phyloP scores from a whole-genome alignment of 768 basidiomycete genomes.

The Tricholoma terreum region DNA sequence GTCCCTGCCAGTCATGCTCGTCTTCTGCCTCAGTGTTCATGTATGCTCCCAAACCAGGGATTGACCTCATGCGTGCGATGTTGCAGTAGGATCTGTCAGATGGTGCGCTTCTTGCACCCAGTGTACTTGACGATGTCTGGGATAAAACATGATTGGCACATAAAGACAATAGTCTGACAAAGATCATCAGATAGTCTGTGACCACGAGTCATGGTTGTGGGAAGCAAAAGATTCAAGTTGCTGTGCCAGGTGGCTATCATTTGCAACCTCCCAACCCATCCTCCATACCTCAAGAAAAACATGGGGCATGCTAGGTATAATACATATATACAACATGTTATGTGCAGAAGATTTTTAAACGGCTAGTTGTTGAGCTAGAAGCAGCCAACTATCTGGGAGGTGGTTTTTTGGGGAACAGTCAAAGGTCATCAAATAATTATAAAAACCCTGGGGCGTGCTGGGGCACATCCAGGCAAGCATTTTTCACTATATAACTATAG shows the following conservation, averaged over 20 bases:
- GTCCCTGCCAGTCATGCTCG: background rate
- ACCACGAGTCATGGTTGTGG: background rate
- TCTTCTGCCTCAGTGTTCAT: background rate
- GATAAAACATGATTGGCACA: background rate
- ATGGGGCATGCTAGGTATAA: too few species aligned
- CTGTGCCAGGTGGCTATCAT: background rate
- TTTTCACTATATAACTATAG: too few species aligned
- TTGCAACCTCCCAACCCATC: background rate
- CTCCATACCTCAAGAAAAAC: background rate
- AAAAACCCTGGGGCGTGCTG: background rate
- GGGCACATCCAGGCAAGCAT: background rate
- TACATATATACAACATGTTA: background rate
- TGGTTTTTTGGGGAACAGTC: too few species aligned
- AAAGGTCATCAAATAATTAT: too few species aligned
- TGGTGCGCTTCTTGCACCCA: slow-evolving; percentile 6
- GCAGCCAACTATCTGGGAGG: too few species aligned
- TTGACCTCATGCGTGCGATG: background rate
- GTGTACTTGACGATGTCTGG: slow-evolving; percentile 1
- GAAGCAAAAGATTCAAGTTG: too few species aligned
- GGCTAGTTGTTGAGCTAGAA: background rate
- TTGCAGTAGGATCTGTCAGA: background rate
- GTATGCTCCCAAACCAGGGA: background rate
- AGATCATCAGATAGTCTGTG: background rate
- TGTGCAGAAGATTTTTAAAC: background rate
- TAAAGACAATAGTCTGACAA: background rate